Evolutionary conservation across 495 filamentous ascomycete genomes (phyloP).

Genomic region (Penicillium argentinense): DNA sequence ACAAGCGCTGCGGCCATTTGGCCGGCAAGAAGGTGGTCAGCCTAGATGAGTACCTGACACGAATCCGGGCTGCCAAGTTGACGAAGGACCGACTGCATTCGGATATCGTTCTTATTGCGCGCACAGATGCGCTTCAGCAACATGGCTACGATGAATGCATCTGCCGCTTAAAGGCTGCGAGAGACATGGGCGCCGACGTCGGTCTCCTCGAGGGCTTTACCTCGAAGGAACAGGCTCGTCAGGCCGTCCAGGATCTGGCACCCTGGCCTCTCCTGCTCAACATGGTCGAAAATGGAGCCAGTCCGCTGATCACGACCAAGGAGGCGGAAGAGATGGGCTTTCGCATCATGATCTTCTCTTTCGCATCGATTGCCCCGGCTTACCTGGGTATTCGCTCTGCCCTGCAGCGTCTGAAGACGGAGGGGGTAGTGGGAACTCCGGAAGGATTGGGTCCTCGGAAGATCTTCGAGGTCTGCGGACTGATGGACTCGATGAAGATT

Average conservation of each 20-base stretch:
- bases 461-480: constrained; percentile 59
- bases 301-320: constrained; percentile 53
- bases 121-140: constrained; percentile 65
- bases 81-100: constrained; percentile 48
- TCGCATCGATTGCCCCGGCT: constrained; percentile 50
- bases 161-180: constrained; percentile 52
- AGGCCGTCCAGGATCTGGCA: constrained; percentile 53
- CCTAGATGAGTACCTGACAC: constrained; percentile 49
- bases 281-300: constrained; percentile 62
- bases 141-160: constrained; percentile 64
- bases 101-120: constrained; percentile 68
- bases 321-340: constrained; percentile 63
- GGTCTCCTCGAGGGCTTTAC: constrained; percentile 66
- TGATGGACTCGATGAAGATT: constrained; percentile 56
- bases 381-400: constrained; percentile 51
- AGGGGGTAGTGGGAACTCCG: constrained; percentile 49
- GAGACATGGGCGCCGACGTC: constrained; percentile 60
- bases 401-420: constrained; percentile 44
- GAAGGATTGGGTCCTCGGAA: constrained; percentile 46
- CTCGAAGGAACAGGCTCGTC: constrained; percentile 50
- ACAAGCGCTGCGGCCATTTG: constrained; percentile 66
- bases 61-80: constrained; percentile 54
- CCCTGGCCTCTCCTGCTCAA: constrained; percentile 63
- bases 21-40: constrained; percentile 61
- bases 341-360: constrained; percentile 61